A percentile compares a stretch with the other conserved stretches of the same genome.
These are phyloP conservation scores for Prunus kanzakura DNA, from an alignment of 306 rosid genomes.

Conservation along the genomic window DNA sequence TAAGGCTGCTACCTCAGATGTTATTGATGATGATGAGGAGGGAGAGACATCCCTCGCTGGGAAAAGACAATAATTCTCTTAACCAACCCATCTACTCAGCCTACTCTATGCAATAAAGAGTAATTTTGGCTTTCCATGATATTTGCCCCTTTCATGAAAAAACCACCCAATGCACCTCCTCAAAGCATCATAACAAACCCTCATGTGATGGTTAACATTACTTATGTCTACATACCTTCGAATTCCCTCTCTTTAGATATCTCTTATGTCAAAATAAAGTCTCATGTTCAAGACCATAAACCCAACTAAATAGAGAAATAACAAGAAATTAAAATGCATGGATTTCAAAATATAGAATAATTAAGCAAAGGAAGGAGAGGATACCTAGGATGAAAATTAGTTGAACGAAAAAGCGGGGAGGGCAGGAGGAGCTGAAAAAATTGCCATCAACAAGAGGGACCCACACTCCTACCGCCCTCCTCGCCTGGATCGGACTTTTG, in stretches of 20 bases:
- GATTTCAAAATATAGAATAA: neutral
- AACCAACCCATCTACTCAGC: slow-evolving; percentile 29
- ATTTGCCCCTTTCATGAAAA: slow-evolving; percentile 34
- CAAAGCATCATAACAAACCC: slow-evolving; percentile 29
- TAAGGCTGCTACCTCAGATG: slow-evolving; percentile 29
- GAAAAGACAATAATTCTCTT: slow-evolving; percentile 46
- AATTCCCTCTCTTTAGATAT: too few species aligned
- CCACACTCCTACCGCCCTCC: slow-evolving; percentile 58
- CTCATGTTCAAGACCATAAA: slow-evolving; percentile 7
- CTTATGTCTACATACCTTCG: too few species aligned
- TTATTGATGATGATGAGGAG: slow-evolving; percentile 28
- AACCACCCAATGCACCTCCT: slow-evolving; percentile 3
- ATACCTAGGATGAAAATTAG: slow-evolving; percentile 47
- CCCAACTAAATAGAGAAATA: neutral
- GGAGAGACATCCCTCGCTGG: slow-evolving; percentile 30
- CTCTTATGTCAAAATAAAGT: neutral
- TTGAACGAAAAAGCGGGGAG: slow-evolving; percentile 26
- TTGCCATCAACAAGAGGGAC: slow-evolving; percentile 54
- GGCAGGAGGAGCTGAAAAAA: slow-evolving; percentile 22
- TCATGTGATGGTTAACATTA: slow-evolving; percentile 20
- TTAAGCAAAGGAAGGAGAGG: neutral
- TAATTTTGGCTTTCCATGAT: slow-evolving; percentile 34
- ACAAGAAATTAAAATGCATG: neutral
- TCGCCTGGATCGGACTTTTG: slow-evolving; percentile 42
- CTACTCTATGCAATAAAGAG: slow-evolving; percentile 36